phyloP scores from a whole-genome alignment of 805 yeast species.

The Millerozyma miso region DNA sequence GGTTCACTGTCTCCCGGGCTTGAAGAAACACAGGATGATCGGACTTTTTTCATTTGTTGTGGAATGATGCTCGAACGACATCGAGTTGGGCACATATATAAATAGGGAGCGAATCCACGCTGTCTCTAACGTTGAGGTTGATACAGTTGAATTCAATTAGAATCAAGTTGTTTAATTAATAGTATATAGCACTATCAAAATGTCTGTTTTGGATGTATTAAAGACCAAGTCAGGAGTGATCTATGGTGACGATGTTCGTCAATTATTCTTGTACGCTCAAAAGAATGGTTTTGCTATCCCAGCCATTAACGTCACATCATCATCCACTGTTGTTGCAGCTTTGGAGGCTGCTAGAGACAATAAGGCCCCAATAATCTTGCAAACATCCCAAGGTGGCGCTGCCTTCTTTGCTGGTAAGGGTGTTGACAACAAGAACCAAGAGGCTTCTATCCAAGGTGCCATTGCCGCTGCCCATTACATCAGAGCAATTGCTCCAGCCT shows the following conservation, averaged over 20 bases:
- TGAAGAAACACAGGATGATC: slow-evolving; percentile 6
- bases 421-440: slow-evolving; percentile 87
- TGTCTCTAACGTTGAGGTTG: background rate
- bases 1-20: slow-evolving; percentile 8
- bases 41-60: slow-evolving; percentile 7
- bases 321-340: slow-evolving; percentile 75
- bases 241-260: slow-evolving; percentile 94
- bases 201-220: slow-evolving; percentile 73
- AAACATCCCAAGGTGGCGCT: slow-evolving; percentile 98
- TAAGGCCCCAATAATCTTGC: slow-evolving; percentile 90
- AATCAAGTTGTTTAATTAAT: background rate
- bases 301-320: slow-evolving; percentile 96
- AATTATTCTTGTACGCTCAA: slow-evolving; percentile 88
- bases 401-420: slow-evolving; percentile 99
- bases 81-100: slow-evolving; percentile 4
- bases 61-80: slow-evolving; percentile 2
- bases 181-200: slow-evolving; percentile 14
- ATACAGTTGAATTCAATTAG: background rate
- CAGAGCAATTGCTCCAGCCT: slow-evolving; percentile 92
- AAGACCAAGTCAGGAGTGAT: slow-evolving; percentile 95
- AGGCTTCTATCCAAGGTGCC: slow-evolving; percentile 91
- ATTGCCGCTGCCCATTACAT: slow-evolving; percentile 98
- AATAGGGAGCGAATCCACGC: slow-evolving; percentile 5
- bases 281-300: slow-evolving; percentile 94
- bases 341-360: slow-evolving; percentile 47